Evolutionary conservation across 2,329 filamentous ascomycete species (phyloP), one percentile per base, ranked within the genome.

Genomic region (Ascochyta pisi): DNA sequence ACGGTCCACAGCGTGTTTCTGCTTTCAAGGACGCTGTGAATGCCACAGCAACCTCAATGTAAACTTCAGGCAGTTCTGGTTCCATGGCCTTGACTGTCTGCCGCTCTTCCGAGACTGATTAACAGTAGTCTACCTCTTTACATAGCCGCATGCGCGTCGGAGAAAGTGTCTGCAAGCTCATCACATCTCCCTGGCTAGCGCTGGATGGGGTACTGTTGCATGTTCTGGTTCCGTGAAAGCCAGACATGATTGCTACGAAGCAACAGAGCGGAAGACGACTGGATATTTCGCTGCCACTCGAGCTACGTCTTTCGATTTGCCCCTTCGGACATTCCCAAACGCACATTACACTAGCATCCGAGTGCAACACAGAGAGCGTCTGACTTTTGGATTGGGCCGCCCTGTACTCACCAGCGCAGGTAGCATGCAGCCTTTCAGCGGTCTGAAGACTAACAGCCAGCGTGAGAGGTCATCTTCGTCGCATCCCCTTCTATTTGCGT

Each of bases 261-360:
- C 9, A 31, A 19, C 19, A 27, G 38, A 42, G 48, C 53, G 31
- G 38, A 27, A 33, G 38, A 31, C 9, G 53, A 51, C 48, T 47
- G 27, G 15, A 39, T 16, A 38, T 24, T 24, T 19, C 33, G 19
- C 33, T 51, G 42, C 42, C 47, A 56, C 46, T 41, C 38, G 42
- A 16, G 42, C 43, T 51, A 40, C 22, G 23, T 26, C 53, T 47
- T 38, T 56, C 47, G 42, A 56, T 47, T 51, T 51, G 38, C 24
- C 19, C 38, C 29, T 34, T 37, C 29, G 35, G 42, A 41, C n/a
- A 40, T 29, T 45, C 45, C 45, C 46, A 40, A 34, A 27, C 16
- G 41, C 23, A 42, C 38, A 50, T 51, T 35, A 43, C 43, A 43
- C 42, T 37, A 47, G 33, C 43, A 33, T n/a, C 19, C 24, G 43